These are phyloP conservation scores for Colletotrichum tamarilloi DNA, from an alignment of 2,329 filamentous ascomycete genomes.

Conservation along the genomic window DNA sequence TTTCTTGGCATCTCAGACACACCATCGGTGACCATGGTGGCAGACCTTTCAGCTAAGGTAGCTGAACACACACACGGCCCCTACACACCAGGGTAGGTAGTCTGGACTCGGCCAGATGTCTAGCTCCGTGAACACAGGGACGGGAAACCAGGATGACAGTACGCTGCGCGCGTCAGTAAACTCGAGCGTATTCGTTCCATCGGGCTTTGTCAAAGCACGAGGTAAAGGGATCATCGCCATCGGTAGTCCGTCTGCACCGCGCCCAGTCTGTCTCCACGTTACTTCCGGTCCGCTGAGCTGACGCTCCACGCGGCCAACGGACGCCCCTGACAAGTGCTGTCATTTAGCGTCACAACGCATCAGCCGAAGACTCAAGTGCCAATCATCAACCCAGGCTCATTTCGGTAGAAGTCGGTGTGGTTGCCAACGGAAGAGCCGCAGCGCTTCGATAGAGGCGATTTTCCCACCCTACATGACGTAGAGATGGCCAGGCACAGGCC, in stretches of 20 bases:
- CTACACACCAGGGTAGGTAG: background rate
- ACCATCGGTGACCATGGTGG: too few relatives aligned
- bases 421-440: background rate
- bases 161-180: background rate
- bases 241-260: background rate
- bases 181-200: background rate
- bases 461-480: background rate
- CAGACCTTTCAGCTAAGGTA: too few relatives aligned
- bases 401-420: background rate
- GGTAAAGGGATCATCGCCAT: background rate
- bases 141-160: background rate
- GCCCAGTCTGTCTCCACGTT: background rate
- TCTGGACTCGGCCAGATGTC: background rate
- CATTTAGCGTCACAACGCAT: background rate
- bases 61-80: too few relatives aligned
- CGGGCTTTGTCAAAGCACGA: background rate
- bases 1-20: too few relatives aligned
- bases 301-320: background rate
- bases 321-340: conserved; percentile 5
- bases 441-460: background rate
- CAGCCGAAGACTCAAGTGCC: background rate
- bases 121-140: background rate
- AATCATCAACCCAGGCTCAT: background rate
- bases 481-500: background rate
- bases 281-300: background rate